Base-by-base conservation (phyloP, 2,329 filamentous ascomycete genomes). In the Aspergillus sp. region DNA sequence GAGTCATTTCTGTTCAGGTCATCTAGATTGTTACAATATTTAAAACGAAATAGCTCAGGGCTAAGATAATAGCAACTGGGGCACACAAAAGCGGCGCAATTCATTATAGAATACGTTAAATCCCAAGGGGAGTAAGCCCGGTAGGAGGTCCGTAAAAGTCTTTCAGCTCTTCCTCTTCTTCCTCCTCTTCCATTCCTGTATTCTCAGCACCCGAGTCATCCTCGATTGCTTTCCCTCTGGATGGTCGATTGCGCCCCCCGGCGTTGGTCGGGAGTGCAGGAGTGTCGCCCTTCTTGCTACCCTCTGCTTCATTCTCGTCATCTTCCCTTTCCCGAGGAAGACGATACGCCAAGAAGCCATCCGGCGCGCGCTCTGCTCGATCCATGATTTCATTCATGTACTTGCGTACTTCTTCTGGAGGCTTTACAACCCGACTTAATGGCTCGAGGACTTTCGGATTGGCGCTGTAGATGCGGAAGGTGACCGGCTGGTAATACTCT, bases 321-420 rank as follows among this genome's bases (percentile, higher is more conserved):
- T 48, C 51, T 0, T 54, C 47, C 5, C 59, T 54, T 39, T 73
- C 70, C 5, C 60, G 60, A 3, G 80, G 80, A 39, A 83, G 60
- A 39, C 76, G 71, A 42, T 81, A 66, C 1, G 78, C 78, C 7
- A 83, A 65, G 56, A 75, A 76, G 5, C 74, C 73, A 44, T 75
- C 72, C 4, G 78, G 76, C 0, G 77, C 78, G 11, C 77, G 68
- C 47, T 74, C 71, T 40, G 77, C 77, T 4, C 72, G 73, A 50
- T 76, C 72, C 69, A 84, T 82, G 10, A 77, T 63, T 19, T 73
- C 70, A 44, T 77, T 72, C 77, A 81, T 79, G 51, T 77, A 71
- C 48, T 70, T 71, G 47, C 72, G 68, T 4, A 78, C 76, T 50
- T 77, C 75, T 2, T 74, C 69, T 4, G 71, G 60, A 3, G 76